phyloP scores from a whole-genome alignment of 2,329 filamentous ascomycete species.

The Periconia macrospinosa region DNA sequence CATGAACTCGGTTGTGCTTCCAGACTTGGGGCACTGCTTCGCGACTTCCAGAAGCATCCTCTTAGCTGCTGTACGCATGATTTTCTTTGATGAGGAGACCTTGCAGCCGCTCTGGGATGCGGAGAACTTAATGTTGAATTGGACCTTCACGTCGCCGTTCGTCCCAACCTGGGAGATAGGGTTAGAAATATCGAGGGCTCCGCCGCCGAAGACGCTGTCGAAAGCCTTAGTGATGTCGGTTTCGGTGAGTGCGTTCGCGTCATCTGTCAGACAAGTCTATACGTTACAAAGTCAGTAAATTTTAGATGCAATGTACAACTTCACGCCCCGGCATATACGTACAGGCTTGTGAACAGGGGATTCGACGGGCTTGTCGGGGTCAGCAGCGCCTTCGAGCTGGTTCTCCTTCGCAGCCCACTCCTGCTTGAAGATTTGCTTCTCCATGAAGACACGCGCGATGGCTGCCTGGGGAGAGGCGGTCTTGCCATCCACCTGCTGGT shows the following conservation, averaged over 20 bases:
- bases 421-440: conserved; percentile 2
- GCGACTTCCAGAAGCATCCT: not conserved
- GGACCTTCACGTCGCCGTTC: not conserved
- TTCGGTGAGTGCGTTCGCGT: not conserved
- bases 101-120: not conserved
- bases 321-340: not conserved
- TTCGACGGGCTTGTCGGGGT: not conserved
- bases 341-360: not conserved
- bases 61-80: not conserved
- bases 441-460: conserved; percentile 1
- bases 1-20: not conserved
- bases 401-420: not conserved
- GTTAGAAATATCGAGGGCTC: not conserved
- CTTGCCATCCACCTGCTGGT: conserved; percentile 1
- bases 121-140: not conserved
- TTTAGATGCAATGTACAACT: not conserved
- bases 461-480: not conserved
- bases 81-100: not conserved
- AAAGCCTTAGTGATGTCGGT: not conserved
- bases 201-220: not conserved
- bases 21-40: not conserved
- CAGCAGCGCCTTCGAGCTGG: not conserved
- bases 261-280: not conserved
- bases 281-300: not conserved
- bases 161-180: not conserved